These are phyloP conservation scores for Erucastrum elatum DNA, from an alignment of 345 rosid species.

Conservation along the genomic window DNA sequence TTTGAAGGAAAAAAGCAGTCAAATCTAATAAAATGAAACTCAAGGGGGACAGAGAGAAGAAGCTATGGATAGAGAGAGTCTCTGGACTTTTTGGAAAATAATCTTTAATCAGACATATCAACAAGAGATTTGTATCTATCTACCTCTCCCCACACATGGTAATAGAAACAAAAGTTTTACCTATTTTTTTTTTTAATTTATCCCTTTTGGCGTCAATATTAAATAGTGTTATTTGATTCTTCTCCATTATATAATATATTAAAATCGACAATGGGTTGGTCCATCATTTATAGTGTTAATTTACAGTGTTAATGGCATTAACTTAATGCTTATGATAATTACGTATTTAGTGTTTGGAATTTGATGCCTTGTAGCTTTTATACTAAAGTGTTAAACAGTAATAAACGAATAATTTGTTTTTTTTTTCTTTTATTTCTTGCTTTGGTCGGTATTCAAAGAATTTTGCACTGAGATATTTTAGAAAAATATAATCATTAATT, in stretches of 20 bases:
- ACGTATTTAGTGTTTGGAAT: background rate
- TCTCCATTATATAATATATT: background rate
- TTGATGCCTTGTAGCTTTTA: background rate
- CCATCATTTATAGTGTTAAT: background rate
- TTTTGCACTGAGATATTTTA: background rate
- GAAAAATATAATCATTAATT: background rate
- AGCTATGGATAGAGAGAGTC: constrained; percentile 5
- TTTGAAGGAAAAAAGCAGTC: background rate
- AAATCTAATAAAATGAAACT: too few relatives aligned
- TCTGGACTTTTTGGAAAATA: background rate
- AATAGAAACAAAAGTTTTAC: background rate
- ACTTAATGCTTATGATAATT: background rate
- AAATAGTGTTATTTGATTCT: background rate
- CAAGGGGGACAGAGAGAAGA: background rate
- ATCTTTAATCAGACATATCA: background rate
- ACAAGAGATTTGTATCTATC: background rate
- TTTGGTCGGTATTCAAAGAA: background rate
- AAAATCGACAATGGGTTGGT: background rate
- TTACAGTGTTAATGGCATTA: too few relatives aligned
- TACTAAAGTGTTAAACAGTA: background rate
- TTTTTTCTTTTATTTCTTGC: background rate
- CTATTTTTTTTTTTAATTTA: background rate
- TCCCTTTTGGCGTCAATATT: background rate
- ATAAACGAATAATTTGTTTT: background rate
- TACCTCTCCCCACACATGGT: background rate